Conservation (phyloP, 805 yeast species). For the Myxozyma vanderwaltii region DNA sequence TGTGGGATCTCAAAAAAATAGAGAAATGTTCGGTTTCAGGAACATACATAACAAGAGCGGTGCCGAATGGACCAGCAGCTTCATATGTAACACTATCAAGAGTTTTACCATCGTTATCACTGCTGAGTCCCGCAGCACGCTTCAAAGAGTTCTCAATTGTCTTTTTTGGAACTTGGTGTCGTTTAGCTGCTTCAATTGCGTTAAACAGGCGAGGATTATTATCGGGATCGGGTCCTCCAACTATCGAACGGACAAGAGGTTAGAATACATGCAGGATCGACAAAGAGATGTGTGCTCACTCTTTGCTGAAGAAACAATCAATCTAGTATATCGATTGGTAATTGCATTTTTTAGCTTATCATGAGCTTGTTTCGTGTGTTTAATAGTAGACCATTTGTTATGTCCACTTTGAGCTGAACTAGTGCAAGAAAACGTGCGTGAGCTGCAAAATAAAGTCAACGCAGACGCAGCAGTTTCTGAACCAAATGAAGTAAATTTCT, state of each 20-base stretch:
- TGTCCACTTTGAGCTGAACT: slow-evolving; percentile 62
- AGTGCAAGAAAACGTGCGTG: background rate
- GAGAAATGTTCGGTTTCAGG: background rate
- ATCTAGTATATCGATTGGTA: slow-evolving; percentile 69
- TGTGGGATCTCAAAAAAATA: background rate
- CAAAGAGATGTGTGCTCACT: slow-evolving; percentile 30
- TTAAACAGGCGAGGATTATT: slow-evolving; percentile 64
- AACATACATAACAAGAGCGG: slow-evolving; percentile 63
- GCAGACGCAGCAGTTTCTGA: background rate
- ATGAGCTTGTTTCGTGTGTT: slow-evolving; percentile 90
- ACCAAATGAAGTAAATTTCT: background rate
- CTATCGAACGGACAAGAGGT: slow-evolving; percentile 33
- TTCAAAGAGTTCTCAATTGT: slow-evolving; percentile 86
- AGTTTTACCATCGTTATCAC: slow-evolving; percentile 44
- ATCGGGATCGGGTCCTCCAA: slow-evolving; percentile 67
- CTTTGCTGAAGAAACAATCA: slow-evolving; percentile 74
- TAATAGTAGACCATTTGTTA: slow-evolving; percentile 92
- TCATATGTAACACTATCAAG: slow-evolving; percentile 71
- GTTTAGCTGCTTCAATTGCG: slow-evolving; percentile 75
- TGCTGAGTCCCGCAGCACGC: slow-evolving; percentile 74
- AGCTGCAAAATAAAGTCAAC: background rate
- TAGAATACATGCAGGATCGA: background rate
- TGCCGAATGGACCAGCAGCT: slow-evolving; percentile 91
- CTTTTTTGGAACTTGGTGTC: slow-evolving; percentile 75
- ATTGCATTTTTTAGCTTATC: slow-evolving; percentile 75